These are phyloP conservation scores for Erucastrum elatum DNA, from an alignment of 345 rosid genomes.

Conservation along the genomic window DNA sequence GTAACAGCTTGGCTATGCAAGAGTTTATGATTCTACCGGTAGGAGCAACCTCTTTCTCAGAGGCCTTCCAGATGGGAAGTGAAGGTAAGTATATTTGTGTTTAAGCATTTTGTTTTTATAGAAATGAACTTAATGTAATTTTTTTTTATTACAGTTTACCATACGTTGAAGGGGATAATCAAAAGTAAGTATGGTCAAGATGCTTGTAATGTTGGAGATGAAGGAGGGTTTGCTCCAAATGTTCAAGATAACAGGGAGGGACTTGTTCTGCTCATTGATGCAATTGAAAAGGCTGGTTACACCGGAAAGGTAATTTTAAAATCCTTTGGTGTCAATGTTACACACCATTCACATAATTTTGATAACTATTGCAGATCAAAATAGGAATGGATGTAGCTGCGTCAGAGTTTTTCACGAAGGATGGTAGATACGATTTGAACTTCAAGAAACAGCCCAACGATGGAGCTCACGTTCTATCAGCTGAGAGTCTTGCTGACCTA, in stretches of 20 bases:
- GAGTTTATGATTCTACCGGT: constrained; percentile 97
- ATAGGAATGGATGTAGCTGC: constrained; percentile 99
- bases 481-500: constrained; percentile 76
- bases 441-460: constrained; percentile 96
- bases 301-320: constrained; percentile 65
- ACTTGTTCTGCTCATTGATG: constrained; percentile 85
- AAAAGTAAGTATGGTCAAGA: constrained; percentile 92
- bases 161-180: constrained; percentile 80
- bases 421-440: constrained; percentile 84
- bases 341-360: constrained; percentile 6
- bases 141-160: constrained; percentile 63
- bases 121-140: background rate
- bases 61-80: constrained; percentile 93
- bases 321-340: background rate
- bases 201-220: constrained; percentile 99
- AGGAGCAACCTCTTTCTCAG: constrained; percentile 81
- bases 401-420: constrained; percentile 85
- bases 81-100: constrained; percentile 57
- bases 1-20: constrained; percentile 98
- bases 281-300: constrained; percentile 97
- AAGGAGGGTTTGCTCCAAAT: constrained; percentile 98
- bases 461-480: constrained; percentile 77
- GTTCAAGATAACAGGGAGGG: constrained; percentile 99
- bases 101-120: background rate
- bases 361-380: constrained; percentile 62